Percentiles rank a stretch among this genome's conserved stretches.
Evolutionary conservation across 192 early-diverging fungal genomes (phyloP).

Genomic region (Spizellomyces sp.): DNA sequence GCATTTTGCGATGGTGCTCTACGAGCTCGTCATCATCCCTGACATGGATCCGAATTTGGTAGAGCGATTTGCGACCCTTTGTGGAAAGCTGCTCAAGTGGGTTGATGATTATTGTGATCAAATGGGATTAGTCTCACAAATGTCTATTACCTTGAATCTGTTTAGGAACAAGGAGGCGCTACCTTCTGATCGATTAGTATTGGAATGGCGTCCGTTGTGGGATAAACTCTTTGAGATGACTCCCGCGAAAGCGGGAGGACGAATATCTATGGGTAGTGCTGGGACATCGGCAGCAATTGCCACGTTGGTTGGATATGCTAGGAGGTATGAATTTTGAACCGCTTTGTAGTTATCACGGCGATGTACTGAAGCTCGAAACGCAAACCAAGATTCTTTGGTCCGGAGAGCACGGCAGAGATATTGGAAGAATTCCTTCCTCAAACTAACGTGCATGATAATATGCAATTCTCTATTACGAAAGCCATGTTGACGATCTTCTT

Average conservation of each 20-base stretch:
- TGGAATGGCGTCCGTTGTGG: slow-evolving; percentile 79
- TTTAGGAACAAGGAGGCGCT: slow-evolving; percentile 67
- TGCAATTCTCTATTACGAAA: slow-evolving; percentile 45
- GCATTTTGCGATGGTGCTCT: slow-evolving; percentile 60
- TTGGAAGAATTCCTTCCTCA: slow-evolving; percentile 76
- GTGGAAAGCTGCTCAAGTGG: slow-evolving; percentile 71
- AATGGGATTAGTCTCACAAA: background rate
- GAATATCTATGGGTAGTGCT: slow-evolving; percentile 60
- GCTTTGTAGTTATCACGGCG: background rate
- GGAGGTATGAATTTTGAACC: slow-evolving; percentile 18
- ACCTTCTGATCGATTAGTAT: slow-evolving; percentile 59
- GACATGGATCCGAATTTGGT: slow-evolving; percentile 71
- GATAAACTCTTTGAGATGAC: slow-evolving; percentile 56
- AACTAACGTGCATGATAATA: slow-evolving; percentile 69
- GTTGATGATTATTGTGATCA: slow-evolving; percentile 6
- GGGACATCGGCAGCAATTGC: slow-evolving; percentile 37
- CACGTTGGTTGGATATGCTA: slow-evolving; percentile 26
- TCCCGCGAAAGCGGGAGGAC: slow-evolving; percentile 71
- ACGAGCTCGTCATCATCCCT: slow-evolving; percentile 63
- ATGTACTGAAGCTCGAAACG: background rate
- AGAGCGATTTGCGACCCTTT: slow-evolving; percentile 59
- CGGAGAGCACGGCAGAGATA: slow-evolving; percentile 69
- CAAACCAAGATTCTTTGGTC: slow-evolving; percentile 60
- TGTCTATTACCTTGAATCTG: too few species aligned
- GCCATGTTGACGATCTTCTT: slow-evolving; percentile 72